Conservation (phyloP, 2,329 filamentous ascomycete species). For the Aspergillus vadensis region DNA sequence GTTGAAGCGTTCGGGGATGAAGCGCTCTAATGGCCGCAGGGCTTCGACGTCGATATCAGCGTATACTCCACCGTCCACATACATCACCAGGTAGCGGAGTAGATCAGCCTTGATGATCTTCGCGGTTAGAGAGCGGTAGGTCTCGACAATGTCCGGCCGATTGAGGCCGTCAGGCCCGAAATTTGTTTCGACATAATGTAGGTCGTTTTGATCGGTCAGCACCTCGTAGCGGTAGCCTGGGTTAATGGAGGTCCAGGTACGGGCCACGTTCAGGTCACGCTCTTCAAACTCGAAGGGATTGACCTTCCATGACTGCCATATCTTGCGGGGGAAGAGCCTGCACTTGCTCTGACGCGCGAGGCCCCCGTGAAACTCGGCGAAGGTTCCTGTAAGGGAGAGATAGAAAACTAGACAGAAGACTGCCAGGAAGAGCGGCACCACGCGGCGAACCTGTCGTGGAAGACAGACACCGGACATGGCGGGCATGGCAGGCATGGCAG, state of each 20-base stretch:
- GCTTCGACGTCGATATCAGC: conserved; percentile 63
- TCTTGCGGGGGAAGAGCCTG: conserved; percentile 63
- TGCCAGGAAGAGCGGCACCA: conserved; percentile 1
- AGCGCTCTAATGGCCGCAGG: conserved; percentile 55
- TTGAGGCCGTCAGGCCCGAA: conserved; percentile 67
- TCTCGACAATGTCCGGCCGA: conserved; percentile 65
- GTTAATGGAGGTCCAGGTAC: conserved; percentile 68
- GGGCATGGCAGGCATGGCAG: no score
- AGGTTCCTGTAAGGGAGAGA: conserved; percentile 4
- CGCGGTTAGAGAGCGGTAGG: conserved; percentile 61
- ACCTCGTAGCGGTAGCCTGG: conserved; percentile 69
- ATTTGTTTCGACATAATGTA: conserved; percentile 68
- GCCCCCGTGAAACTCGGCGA: neutral
- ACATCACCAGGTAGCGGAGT: conserved; percentile 68
- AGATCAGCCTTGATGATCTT: conserved; percentile 69
- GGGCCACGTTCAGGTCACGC: conserved; percentile 61
- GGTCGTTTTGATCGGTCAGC: conserved; percentile 67
- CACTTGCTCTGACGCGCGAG: neutral
- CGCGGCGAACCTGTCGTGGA: conserved; percentile 3
- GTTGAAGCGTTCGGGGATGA: conserved; percentile 65
- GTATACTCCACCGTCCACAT: conserved; percentile 64
- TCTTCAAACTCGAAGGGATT: conserved; percentile 67
- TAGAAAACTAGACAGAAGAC: conserved; percentile 7
- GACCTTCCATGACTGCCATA: conserved; percentile 78
- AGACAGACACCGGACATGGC: conserved; percentile 1